Evolutionary conservation across 345 rosid species (phyloP), one percentile per base, ranked within the genome.

Genomic region (Syzygium grande): DNA sequence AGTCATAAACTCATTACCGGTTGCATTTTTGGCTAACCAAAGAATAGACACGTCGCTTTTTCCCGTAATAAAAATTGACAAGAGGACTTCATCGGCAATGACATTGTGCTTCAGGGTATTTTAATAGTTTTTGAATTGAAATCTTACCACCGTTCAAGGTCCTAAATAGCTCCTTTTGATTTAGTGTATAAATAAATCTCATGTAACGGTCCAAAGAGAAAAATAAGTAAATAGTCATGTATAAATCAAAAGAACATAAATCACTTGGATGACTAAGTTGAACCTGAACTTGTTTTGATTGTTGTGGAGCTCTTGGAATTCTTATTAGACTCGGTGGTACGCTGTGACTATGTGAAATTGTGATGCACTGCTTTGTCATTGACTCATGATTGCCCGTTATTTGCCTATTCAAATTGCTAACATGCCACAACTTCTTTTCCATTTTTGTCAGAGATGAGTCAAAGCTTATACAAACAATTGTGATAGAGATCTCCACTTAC

Each of bases 361-460:
- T 12, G 9, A n/a, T 0, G 19, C 17, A 2, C 4, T 3, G 7
- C 0, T 12, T n/a, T 61, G 2, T 12, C 0, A 15, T 65, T 63
- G 5, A 10, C 2, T 29, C 5, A 1, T 15, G 41, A 63, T 15
- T 63, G 77, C 38, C 7, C 1, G 0, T 63, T 1, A 11, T 12
- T 27, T 61, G 30, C 77, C 29, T 29, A 61, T 1, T 63, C 9
- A 6, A 29, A 29, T 29, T 14, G 38, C 10, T 3, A 2, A 63
- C 0, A 63, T 63, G 38, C 2, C 6, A 2, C 10, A 15, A 63
- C 5, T 3, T 29, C 2, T 63, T 63, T 61, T 61, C 9, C 4
- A 0, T n/a, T 61, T 63, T 63, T 29, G 21, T 3, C 17, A 63
- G 77, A 29, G 41, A 63, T 15, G 41, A 63, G 5, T 63, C 77